phyloP scores from a whole-genome alignment of 441 rosid species.

The Erodium moschatum region DNA sequence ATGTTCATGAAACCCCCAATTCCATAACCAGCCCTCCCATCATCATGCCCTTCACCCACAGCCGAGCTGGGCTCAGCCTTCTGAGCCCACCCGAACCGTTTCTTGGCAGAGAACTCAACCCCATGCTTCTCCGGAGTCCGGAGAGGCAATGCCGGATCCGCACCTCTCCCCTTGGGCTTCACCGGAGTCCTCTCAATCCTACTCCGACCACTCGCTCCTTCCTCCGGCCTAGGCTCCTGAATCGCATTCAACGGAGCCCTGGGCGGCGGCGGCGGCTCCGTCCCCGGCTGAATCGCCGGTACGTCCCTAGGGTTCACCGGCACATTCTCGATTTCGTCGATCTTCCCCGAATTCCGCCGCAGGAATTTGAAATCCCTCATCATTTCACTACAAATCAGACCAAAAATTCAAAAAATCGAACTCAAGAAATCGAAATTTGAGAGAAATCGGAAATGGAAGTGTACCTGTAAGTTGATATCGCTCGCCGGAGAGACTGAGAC shows the following conservation, averaged over 20 bases:
- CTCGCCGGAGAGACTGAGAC: constrained; percentile 11
- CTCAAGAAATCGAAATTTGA: neutral
- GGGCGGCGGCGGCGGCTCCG: constrained; percentile 30
- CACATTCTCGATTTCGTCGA: constrained; percentile 69
- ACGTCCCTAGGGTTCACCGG: constrained; percentile 51
- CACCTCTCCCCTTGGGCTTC: constrained; percentile 42
- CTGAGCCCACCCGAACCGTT: constrained; percentile 66
- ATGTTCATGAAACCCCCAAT: constrained; percentile 33
- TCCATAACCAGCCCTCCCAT: constrained; percentile 18
- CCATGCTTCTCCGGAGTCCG: constrained; percentile 73
- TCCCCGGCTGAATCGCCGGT: constrained; percentile 34
- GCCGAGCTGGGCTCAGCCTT: constrained; percentile 35
- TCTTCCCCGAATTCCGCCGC: constrained; percentile 50
- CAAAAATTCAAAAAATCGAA: neutral
- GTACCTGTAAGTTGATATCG: constrained; percentile 40
- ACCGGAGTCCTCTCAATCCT: constrained; percentile 59
- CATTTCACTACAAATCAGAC: constrained; percentile 34
- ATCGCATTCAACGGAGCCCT: constrained; percentile 65
- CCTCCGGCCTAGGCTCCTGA: constrained; percentile 39
- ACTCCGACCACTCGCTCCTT: constrained; percentile 26
- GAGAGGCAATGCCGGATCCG: constrained; percentile 47
- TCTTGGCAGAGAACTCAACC: constrained; percentile 30
- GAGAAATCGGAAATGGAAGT: neutral
- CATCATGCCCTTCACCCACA: constrained; percentile 26
- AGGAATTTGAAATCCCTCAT: constrained; percentile 55